These are phyloP conservation scores for Solanum infundibuliforme DNA, from an alignment of 257 asterid genomes.

Conservation along the genomic window DNA sequence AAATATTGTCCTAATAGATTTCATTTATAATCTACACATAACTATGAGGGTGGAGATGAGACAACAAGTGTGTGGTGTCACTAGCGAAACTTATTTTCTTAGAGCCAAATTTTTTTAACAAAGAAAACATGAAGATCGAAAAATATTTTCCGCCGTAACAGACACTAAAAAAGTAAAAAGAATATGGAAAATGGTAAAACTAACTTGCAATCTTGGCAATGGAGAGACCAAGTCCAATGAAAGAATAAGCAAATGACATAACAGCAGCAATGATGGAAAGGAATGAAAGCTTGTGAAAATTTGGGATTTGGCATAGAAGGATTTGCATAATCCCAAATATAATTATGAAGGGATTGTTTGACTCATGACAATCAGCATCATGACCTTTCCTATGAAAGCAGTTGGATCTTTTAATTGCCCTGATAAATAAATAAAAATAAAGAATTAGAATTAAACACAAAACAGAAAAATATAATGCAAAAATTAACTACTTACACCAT, in stretches of 20 bases:
- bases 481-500: slow-evolving; percentile 27
- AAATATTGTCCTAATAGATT: neutral
- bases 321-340: slow-evolving; percentile 37
- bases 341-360: slow-evolving; percentile 32
- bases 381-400: slow-evolving; percentile 56
- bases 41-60: neutral
- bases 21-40: neutral
- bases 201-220: slow-evolving; percentile 39
- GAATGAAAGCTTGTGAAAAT: slow-evolving; percentile 45
- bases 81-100: neutral
- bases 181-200: neutral
- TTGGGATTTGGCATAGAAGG: slow-evolving; percentile 51
- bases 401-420: slow-evolving; percentile 48
- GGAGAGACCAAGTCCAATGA: slow-evolving; percentile 51
- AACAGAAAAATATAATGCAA: neutral
- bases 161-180: neutral
- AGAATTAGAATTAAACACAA: neutral
- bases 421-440: neutral
- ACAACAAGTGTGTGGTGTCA: neutral
- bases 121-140: neutral
- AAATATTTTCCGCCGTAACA: neutral
- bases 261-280: slow-evolving; percentile 62
- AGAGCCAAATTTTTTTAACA: neutral
- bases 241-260: slow-evolving; percentile 69
- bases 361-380: slow-evolving; percentile 22